These are phyloP conservation scores for Kodamaea sp. DNA, from an alignment of 1,139 yeast species.

Conservation along the genomic window DNA sequence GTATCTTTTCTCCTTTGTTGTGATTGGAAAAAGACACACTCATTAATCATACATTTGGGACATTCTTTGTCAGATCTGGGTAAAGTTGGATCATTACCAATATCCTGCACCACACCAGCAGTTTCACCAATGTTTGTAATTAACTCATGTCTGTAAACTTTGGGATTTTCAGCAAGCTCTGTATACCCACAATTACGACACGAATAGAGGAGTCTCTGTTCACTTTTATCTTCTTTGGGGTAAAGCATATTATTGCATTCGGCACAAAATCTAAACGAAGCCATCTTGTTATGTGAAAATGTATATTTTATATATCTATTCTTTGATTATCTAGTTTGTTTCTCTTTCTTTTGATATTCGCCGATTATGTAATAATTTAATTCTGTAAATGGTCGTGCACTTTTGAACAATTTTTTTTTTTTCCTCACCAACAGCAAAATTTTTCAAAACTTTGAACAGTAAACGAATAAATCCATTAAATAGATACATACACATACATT, in stretches of 20 bases:
- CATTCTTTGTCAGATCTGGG: slow-evolving; percentile 94
- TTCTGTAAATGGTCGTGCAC: slow-evolving; percentile 5
- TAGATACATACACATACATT: background rate
- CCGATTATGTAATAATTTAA: background rate
- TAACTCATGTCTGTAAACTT: slow-evolving; percentile 90
- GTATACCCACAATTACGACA: slow-evolving; percentile 95
- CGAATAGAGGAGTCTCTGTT: slow-evolving; percentile 72
- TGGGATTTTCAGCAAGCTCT: slow-evolving; percentile 84
- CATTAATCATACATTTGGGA: slow-evolving; percentile 81
- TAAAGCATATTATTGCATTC: slow-evolving; percentile 97
- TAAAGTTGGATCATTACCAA: slow-evolving; percentile 93
- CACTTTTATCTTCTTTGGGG: slow-evolving; percentile 90
- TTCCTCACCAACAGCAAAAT: slow-evolving; percentile 14
- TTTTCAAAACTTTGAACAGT: slow-evolving; percentile 10
- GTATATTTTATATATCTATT: background rate
- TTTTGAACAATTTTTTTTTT: slow-evolving; percentile 1
- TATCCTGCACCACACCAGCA: slow-evolving; percentile 96
- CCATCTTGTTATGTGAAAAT: slow-evolving; percentile 42
- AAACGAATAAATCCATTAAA: background rate
- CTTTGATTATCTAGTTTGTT: background rate
- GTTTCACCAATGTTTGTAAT: slow-evolving; percentile 89
- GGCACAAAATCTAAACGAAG: slow-evolving; percentile 88
- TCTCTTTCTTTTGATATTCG: slow-evolving; percentile 1
- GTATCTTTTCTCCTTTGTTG: slow-evolving; percentile 95
- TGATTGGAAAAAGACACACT: slow-evolving; percentile 93